Evolutionary conservation across 129 eudicot species (phyloP), one percentile per base, ranked within the genome.

Genomic region (Oenanthe sinensis): DNA sequence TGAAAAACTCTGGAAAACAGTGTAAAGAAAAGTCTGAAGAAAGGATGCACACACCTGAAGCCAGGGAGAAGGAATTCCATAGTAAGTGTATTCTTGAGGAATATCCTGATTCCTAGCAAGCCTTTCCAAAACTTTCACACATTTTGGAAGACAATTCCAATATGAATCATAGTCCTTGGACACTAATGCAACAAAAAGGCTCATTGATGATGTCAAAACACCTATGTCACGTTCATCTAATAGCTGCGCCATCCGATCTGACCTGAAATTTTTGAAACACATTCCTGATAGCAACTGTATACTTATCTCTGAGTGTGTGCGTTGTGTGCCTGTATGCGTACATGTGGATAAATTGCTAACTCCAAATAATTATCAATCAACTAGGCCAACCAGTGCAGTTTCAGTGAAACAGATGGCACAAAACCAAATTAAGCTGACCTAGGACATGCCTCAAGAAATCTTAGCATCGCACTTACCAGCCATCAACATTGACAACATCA

Each of bases 1-100:
- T 33, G 36, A 33, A 33, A 33, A 33, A 33, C 36, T 33, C 36
- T 33, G 36, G 36, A 33, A 33, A 33, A 33, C 36, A 33, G 36
- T 33, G 36, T 33, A 4, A 62, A 11, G 52, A 63, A 44, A 17
- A 77, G 82, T 52, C 54, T 62, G 54, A 76, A 75, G 71, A 74
- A 55, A 49, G 75, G 78, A 44, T 40, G 72, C 77, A 85, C 92
- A 84, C 72, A 94, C 98, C 96, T 95, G 99, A 84, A 95, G 97
- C 99, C 99, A 96, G 46, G 99, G 99, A 65, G 99, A 96, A 63
- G 99, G 97, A 47, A 96, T 96, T 46, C 99, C 99, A 85, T 96
- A 92, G 73, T 92, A 92, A 52, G 97, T 90, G 80, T 96, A 96
- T 81, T 96, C 99, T 87, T 92, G 97, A 49, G 97, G 99, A 81